Conservation (phyloP, 345 rosid genomes). For the Brassica incana region DNA sequence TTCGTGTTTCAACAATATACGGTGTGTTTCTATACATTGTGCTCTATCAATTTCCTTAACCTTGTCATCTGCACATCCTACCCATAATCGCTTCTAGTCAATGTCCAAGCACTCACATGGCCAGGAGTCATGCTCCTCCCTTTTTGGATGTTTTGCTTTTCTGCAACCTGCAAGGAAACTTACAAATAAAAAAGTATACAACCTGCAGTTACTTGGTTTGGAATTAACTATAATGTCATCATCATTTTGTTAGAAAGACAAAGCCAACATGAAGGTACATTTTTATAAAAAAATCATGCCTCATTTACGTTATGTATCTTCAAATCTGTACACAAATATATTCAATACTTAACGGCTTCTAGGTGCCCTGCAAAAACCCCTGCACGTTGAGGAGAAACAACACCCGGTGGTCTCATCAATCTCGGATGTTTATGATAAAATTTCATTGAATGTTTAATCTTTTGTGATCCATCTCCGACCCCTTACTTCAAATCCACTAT, state of each 20-base stretch:
- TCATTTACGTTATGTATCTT: slow-evolving; percentile 25
- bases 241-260: slow-evolving; percentile 14
- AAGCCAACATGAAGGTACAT: slow-evolving; percentile 16
- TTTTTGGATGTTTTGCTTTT: slow-evolving; percentile 38
- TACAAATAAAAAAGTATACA: background rate
- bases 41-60: too few species aligned
- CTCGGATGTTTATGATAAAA: background rate
- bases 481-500: slow-evolving; percentile 64
- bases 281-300: slow-evolving; percentile 23
- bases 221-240: background rate
- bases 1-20: too few species aligned
- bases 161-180: slow-evolving; percentile 5
- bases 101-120: slow-evolving; percentile 30
- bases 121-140: slow-evolving; percentile 47
- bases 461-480: slow-evolving; percentile 86
- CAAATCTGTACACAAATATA: slow-evolving; percentile 37
- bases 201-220: background rate
- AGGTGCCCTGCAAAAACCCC: slow-evolving; percentile 24
- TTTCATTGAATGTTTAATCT: slow-evolving; percentile 43
- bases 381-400: slow-evolving; percentile 19
- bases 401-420: background rate
- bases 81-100: too few species aligned
- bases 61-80: too few species aligned
- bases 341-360: slow-evolving; percentile 27
- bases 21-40: too few species aligned